A percentile compares a stretch with the other conserved stretches of the same genome.
Conservation (phyloP, 129 eudicot genomes). For the Smallanthus sonchifolius region DNA sequence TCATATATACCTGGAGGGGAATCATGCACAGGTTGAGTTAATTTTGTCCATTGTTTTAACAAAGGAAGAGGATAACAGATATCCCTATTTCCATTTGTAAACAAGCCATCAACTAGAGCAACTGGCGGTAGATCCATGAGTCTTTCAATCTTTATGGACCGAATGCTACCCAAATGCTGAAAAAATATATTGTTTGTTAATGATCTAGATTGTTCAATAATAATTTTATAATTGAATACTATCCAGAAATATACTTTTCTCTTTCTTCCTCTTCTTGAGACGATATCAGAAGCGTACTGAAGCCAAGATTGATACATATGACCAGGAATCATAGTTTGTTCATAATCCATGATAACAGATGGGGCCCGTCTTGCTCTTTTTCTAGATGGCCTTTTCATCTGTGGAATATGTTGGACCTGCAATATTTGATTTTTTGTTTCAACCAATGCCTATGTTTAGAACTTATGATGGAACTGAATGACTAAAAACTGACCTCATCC, state of each 20-base stretch:
- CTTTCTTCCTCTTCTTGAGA: conserved; percentile 51
- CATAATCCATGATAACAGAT: conserved; percentile 57
- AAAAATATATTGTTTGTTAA: not conserved
- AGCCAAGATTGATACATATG: conserved; percentile 90
- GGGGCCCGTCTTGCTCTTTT: conserved; percentile 47
- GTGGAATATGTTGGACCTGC: conserved; percentile 34
- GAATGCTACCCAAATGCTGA: conserved; percentile 38
- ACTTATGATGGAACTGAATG: conserved; percentile 8
- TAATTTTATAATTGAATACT: not conserved
- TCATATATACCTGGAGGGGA: conserved; percentile 68
- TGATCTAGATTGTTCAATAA: not conserved
- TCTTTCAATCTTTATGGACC: conserved; percentile 45
- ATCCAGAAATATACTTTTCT: conserved; percentile 41
- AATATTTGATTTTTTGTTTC: not conserved
- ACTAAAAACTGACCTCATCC: conserved; percentile 40
- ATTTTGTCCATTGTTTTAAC: conserved; percentile 56
- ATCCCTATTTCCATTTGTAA: conserved; percentile 37
- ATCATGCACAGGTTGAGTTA: conserved; percentile 58
- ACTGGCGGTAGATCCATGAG: conserved; percentile 81
- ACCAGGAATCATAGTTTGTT: conserved; percentile 72
- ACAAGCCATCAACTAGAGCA: conserved; percentile 49
- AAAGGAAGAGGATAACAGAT: conserved; percentile 63
- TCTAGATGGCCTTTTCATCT: conserved; percentile 38
- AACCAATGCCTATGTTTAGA: not conserved
- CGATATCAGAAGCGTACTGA: conserved; percentile 52